Evolutionary conservation across 805 yeast species (phyloP).

Genomic region (Blastobotrys peoriensis): DNA sequence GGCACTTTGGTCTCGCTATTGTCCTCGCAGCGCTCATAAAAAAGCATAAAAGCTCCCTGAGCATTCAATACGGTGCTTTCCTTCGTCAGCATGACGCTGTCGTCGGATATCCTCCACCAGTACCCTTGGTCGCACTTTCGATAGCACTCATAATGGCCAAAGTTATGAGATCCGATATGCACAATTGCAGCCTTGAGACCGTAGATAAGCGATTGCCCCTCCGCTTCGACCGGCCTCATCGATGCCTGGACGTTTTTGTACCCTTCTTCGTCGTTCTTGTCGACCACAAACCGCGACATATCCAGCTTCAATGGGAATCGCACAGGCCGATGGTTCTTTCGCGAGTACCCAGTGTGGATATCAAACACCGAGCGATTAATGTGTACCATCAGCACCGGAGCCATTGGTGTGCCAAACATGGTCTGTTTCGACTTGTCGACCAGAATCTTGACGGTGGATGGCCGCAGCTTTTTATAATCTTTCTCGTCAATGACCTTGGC

Average conservation of each 20-base stretch:
- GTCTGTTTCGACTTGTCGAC: slow-evolving; percentile 81
- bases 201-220: slow-evolving; percentile 38
- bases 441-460: slow-evolving; percentile 66
- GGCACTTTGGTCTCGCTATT: too few relatives aligned
- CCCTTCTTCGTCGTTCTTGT: slow-evolving; percentile 55
- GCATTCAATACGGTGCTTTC: slow-evolving; percentile 75
- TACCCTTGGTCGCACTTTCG: slow-evolving; percentile 64
- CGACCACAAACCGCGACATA: slow-evolving; percentile 63
- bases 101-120: slow-evolving; percentile 97
- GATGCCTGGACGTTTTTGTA: slow-evolving; percentile 23
- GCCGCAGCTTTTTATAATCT: slow-evolving; percentile 64
- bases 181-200: slow-evolving; percentile 78
- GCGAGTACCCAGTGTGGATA: slow-evolving; percentile 71
- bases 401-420: slow-evolving; percentile 69
- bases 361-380: slow-evolving; percentile 92
- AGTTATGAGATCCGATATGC: slow-evolving; percentile 93
- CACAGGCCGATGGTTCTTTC: slow-evolving; percentile 81
- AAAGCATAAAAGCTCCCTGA: slow-evolving; percentile 89
- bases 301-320: slow-evolving; percentile 65
- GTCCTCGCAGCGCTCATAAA: slow-evolving; percentile 51
- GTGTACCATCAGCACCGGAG: slow-evolving; percentile 63
- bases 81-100: slow-evolving; percentile 70
- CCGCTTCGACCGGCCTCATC: background rate
- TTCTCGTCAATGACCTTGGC: slow-evolving; percentile 76
- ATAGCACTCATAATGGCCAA: slow-evolving; percentile 93